Conservation (phyloP, 164 flowering plant species). For the Sedum album region DNA sequence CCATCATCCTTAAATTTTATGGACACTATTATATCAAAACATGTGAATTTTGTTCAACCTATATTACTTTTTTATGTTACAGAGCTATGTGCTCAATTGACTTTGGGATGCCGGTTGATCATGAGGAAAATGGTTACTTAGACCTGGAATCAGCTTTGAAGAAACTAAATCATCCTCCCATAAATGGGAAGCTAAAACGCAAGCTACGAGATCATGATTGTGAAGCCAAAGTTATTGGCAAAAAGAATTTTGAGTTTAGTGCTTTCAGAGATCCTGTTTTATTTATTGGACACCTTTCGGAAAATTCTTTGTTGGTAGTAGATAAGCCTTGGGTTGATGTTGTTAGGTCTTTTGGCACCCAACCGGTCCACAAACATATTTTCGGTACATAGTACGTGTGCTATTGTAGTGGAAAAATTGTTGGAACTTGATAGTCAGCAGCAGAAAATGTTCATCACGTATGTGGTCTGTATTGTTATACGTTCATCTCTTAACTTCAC, state of each 20-base stretch:
- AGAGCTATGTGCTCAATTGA: conserved; percentile 97
- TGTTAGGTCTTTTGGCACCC: conserved; percentile 50
- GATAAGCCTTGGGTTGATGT: conserved; percentile 92
- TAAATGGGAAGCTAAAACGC: conserved; percentile 37
- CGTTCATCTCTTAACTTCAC: no score
- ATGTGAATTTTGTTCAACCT: neutral
- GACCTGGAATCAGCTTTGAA: conserved; percentile 23
- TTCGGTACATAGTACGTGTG: conserved; percentile 47
- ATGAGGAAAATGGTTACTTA: conserved; percentile 34
- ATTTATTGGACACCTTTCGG: conserved; percentile 1
- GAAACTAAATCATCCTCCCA: conserved; percentile 21
- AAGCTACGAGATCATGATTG: conserved; percentile 27
- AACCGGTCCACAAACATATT: conserved; percentile 89
- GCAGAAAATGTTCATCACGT: no score
- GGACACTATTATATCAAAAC: neutral
- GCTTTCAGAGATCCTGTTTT: conserved; percentile 51
- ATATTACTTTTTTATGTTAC: conserved; percentile 3
- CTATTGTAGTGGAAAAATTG: neutral
- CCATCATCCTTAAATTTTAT: neutral
- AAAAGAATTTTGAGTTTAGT: conserved; percentile 35
- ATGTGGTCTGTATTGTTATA: no score
- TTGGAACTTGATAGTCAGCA: neutral
- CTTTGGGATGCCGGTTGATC: conserved; percentile 63
- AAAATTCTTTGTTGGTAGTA: conserved; percentile 38
- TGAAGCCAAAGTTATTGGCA: neutral